Base-by-base conservation (phyloP, 345 rosid species). In the Eucalyptus cladocalyx region DNA sequence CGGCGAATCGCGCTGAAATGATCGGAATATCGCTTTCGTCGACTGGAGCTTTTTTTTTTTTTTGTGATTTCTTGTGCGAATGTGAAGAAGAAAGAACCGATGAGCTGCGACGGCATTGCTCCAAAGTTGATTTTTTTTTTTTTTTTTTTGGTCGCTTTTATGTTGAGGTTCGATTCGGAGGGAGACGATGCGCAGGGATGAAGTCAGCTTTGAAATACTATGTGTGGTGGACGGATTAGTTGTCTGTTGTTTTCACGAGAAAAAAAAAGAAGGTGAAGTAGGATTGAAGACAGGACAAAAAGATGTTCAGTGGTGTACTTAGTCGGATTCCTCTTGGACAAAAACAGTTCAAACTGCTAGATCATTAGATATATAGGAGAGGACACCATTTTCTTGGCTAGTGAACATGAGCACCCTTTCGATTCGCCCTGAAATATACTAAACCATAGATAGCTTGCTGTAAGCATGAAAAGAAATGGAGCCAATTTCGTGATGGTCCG, bases 91-190 rank as follows among this genome's bases (percentile, higher is more conserved):
- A 6, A 51, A 51, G 54, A 51, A 51, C 54, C 21, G 54, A 51
- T 51, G 54, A 51, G 8, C 21, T 51, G 4, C 54, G 1, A 51
- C 54, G 54, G 54, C 54, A 51, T 51, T 4, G 54, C 21, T 51
- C 8, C 21, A 51, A 51, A 51, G 21, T 51, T 51, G 53, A 16
- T 49, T 3, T 8, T 8, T 37, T 51, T 51, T 51, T 16, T 6
- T 50, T 50, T 51, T 48, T 48, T 48, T 48, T 48, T 48, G 0
- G 28, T 89, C 72, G 30, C 86, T 69, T 69, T 69, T 40, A 24
- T 76, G 50, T 49, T 69, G 23, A 42, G 26, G 51, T 86, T 86
- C 87, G 45, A 54, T 72, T 89, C 23, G 58, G 76, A 86, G 87
- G 88, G 26, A 42, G 40, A 62, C 60, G 72, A 54, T 13, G 11